Evolutionary conservation across 1,139 yeast species (phyloP), one percentile per base, ranked within the genome.

Genomic region (Eremothecium cymbalariae): DNA sequence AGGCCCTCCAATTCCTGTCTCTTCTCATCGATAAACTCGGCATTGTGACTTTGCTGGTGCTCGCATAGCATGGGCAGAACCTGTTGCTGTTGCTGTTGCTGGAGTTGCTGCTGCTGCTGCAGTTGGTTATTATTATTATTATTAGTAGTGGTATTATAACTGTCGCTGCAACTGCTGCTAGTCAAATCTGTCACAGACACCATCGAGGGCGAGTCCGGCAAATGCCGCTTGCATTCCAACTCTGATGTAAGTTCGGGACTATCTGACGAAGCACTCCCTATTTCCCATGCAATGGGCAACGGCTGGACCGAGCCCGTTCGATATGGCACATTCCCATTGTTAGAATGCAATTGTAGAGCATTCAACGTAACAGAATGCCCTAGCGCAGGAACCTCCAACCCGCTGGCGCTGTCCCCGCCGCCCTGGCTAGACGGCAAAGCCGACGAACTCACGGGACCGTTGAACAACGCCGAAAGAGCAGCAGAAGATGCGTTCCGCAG

Each of bases 401-500:
- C n/a, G 12, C 9, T n/a, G n/a, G 21, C 14, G 3, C n/a, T 8
- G 3, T n/a, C 15, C 8, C 13, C 8, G 7, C 8, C 25, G 12
- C 25, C 25, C 14, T 8, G 14, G 7, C 12, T 23, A 8, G 13
- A 7, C 4, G 21, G 13, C n/a, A n/a, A n/a, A n/a, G n/a, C n/a
- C 4, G 19, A 8, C n/a, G 30, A 8, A 9, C 8, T 14, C 21
- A 17, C 21, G 3, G 30, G 19, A 4, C 30, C 59, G 20, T 34
- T 37, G 46, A 75, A 72, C 30, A 75, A 61, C 1, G 79, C 81
- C 2, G 77, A 68, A 40, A 76, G 58, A 0, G 82, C 81, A 2
- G 82, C 82, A 2, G 77, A 70, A 2, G 79, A 74, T 1, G 81
- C 80, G 43, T 72, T 74, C 34, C 47, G 38, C 27, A 35, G 38